Evolutionary conservation across 257 asterid species (phyloP).

Genomic region (Solanum etuberosum): DNA sequence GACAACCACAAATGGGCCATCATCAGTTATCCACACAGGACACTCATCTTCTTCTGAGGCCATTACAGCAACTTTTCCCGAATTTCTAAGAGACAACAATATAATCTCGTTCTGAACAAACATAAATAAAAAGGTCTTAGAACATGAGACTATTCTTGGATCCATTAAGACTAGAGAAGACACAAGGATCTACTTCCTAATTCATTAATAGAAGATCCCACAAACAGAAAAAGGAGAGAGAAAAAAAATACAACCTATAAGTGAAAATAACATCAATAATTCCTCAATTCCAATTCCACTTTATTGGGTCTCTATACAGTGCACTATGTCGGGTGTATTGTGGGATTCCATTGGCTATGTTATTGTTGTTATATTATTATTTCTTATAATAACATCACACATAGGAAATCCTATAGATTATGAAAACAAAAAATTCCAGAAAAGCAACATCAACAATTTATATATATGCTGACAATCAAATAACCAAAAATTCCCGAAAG

Average conservation of each 20-base stretch:
- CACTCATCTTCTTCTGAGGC: conserved; percentile 94
- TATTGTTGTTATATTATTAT: neutral
- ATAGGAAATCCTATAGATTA: neutral
- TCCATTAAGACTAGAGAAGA: neutral
- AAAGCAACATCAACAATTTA: neutral
- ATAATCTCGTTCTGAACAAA: conserved; percentile 75
- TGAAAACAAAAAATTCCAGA: neutral
- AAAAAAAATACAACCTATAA: neutral
- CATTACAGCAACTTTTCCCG: conserved; percentile 90
- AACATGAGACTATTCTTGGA: neutral
- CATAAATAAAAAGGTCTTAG: neutral
- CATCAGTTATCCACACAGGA: conserved; percentile 79
- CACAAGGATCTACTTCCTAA: neutral
- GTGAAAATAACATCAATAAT: neutral
- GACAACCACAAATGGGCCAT: conserved; percentile 82
- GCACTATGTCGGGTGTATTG: neutral
- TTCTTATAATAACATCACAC: neutral
- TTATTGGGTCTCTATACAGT: neutral
- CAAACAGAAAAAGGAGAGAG: neutral
- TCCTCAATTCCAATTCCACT: neutral
- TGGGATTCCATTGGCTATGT: neutral
- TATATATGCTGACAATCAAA: neutral
- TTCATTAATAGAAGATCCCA: neutral
- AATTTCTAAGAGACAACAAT: conserved; percentile 53
- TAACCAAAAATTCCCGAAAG: neutral